Percentiles rank a stretch among this genome's conserved stretches.
Evolutionary conservation across 768 basidiomycete species (phyloP).

Genomic region (Termitomyces sp.): DNA sequence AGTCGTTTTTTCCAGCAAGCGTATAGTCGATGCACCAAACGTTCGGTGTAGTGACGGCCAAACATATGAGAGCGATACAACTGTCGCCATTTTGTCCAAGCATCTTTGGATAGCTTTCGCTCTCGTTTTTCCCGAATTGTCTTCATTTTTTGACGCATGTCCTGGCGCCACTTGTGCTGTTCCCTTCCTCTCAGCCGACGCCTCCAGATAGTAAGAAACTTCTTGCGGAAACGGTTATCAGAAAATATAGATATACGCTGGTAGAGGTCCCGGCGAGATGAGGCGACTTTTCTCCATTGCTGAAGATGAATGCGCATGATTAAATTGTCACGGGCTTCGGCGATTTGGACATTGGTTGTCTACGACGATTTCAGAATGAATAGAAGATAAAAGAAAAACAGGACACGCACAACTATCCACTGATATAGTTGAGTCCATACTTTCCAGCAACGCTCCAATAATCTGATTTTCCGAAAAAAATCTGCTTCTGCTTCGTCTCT

Average conservation of each 20-base stretch:
- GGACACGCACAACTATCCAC: conserved; percentile 65
- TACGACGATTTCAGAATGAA: conserved; percentile 19
- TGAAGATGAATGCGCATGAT: conserved; percentile 53
- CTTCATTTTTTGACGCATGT: conserved; percentile 70
- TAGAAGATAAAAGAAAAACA: not conserved
- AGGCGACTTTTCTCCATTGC: conserved; percentile 49
- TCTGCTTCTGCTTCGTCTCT: conserved; percentile 70
- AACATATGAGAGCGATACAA: conserved; percentile 45
- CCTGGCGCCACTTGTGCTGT: conserved; percentile 56
- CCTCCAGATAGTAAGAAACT: conserved; percentile 48
- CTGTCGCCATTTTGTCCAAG: conserved; percentile 66
- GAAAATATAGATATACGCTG: conserved; percentile 38
- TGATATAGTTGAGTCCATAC: conserved; percentile 67
- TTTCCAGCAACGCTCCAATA: conserved; percentile 68
- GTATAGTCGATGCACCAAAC: conserved; percentile 38
- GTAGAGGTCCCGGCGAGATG: conserved; percentile 30
- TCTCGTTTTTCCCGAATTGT: conserved; percentile 52
- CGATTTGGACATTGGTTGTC: conserved; percentile 70
- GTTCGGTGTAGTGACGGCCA: conserved; percentile 42
- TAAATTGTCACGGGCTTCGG: conserved; percentile 61
- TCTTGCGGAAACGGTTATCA: conserved; percentile 36
- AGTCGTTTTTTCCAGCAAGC: conserved; percentile 48
- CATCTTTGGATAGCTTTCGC: conserved; percentile 43
- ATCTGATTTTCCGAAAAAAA: conserved; percentile 52
- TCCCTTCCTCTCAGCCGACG: conserved; percentile 44